Percentiles rank a stretch among this genome's conserved stretches.
These are phyloP conservation scores for Biancaea sappan DNA, from an alignment of 306 rosid genomes.

Conservation along the genomic window DNA sequence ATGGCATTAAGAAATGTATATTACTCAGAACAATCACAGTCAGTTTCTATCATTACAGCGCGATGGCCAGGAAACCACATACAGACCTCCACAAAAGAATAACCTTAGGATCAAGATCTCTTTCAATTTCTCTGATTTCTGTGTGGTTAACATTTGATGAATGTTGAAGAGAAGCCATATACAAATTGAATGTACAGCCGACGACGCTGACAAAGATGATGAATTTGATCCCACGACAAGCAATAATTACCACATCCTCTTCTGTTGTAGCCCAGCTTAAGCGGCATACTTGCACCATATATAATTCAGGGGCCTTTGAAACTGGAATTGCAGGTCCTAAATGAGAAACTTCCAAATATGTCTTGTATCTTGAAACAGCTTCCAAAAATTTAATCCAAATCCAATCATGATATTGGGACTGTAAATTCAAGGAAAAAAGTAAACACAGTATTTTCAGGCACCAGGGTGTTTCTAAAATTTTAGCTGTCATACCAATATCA, in stretches of 20 bases:
- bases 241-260: slow-evolving; percentile 87
- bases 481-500: too few species aligned
- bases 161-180: slow-evolving; percentile 73
- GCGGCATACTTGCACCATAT: slow-evolving; percentile 97
- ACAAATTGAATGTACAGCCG: slow-evolving; percentile 87
- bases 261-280: slow-evolving; percentile 84
- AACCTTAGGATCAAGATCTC: slow-evolving; percentile 90
- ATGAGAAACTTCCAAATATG: slow-evolving; percentile 81
- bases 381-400: slow-evolving; percentile 92
- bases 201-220: slow-evolving; percentile 85
- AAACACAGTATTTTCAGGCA: slow-evolving; percentile 17
- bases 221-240: slow-evolving; percentile 92
- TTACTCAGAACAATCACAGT: slow-evolving; percentile 12
- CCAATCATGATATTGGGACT: slow-evolving; percentile 94
- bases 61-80: slow-evolving; percentile 29
- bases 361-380: slow-evolving; percentile 84
- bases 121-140: slow-evolving; percentile 89
- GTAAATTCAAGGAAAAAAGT: slow-evolving; percentile 26
- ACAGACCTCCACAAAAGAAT: slow-evolving; percentile 94
- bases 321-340: slow-evolving; percentile 77
- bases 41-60: slow-evolving; percentile 6
- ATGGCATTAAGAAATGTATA: slow-evolving; percentile 16
- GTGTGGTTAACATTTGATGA: slow-evolving; percentile 40
- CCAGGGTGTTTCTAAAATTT: too few species aligned
- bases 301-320: slow-evolving; percentile 55